Evolutionary conservation across 768 basidiomycete genomes (phyloP).

Genomic region (Panellus pusillus): DNA sequence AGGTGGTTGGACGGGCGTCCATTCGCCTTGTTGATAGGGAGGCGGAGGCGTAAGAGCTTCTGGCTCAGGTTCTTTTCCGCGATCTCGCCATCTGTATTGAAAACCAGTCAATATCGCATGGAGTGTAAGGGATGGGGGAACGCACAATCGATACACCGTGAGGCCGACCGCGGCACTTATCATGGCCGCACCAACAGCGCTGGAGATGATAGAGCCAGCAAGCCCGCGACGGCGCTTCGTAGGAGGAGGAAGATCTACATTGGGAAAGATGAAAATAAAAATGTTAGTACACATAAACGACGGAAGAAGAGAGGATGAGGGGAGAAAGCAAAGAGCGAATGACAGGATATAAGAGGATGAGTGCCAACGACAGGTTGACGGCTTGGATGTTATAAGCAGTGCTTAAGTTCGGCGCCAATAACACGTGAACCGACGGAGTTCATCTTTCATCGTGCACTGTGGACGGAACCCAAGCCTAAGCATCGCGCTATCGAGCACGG

Average conservation of each 20-base stretch:
- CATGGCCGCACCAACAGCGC: slow-evolving; percentile 81
- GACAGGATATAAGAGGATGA: slow-evolving; percentile 7
- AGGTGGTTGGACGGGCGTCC: slow-evolving; percentile 20
- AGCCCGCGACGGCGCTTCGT: slow-evolving; percentile 79
- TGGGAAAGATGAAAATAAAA: slow-evolving; percentile 42
- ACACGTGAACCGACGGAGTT: no score
- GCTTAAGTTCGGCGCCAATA: no score
- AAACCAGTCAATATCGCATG: slow-evolving; percentile 2
- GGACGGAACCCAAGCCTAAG: slow-evolving; percentile 13
- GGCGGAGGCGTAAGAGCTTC: slow-evolving; percentile 35
- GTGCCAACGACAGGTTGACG: background rate
- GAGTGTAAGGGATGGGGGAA: slow-evolving; percentile 18
- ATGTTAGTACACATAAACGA: slow-evolving; percentile 22
- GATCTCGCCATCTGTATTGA: slow-evolving; percentile 67
- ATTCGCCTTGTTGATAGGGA: slow-evolving; percentile 26
- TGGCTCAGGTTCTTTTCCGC: slow-evolving; percentile 54
- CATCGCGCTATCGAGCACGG: no score
- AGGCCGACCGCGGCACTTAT: slow-evolving; percentile 86
- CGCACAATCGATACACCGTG: slow-evolving; percentile 84
- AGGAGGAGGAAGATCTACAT: slow-evolving; percentile 74
- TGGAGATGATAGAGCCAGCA: slow-evolving; percentile 80
- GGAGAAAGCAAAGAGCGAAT: background rate
- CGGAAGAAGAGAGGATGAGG: slow-evolving; percentile 17
- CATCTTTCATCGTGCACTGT: background rate
- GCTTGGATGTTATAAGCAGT: background rate